Conservation (phyloP, 2,329 filamentous ascomycete genomes). For the Fulvia fulva region DNA sequence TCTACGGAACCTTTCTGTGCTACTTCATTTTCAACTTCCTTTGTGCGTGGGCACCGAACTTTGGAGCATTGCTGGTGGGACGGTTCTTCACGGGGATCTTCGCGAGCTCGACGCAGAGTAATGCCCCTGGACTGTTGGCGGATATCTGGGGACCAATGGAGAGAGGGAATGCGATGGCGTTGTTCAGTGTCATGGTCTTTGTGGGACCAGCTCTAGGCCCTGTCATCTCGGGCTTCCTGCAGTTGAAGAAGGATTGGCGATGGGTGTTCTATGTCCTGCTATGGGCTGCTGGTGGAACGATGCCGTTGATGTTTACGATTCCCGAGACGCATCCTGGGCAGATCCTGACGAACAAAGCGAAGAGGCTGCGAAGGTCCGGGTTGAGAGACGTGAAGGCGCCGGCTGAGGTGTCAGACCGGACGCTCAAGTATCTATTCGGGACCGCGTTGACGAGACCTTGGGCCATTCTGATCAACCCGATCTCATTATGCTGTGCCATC, state of each 20-base stretch:
- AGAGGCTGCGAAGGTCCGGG: slow-evolving; percentile 37
- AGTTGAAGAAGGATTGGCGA: slow-evolving; percentile 49
- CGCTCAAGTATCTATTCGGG: slow-evolving; percentile 43
- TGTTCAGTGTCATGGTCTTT: slow-evolving; percentile 53
- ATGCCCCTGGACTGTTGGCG: slow-evolving; percentile 50
- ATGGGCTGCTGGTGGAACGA: slow-evolving; percentile 35
- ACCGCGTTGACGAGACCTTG: slow-evolving; percentile 61
- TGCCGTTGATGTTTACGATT: slow-evolving; percentile 46
- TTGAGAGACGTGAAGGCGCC: slow-evolving; percentile 47
- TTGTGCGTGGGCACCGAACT: slow-evolving; percentile 54
- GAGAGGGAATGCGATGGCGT: slow-evolving; percentile 49
- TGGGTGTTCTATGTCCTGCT: slow-evolving; percentile 45
- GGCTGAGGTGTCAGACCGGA: slow-evolving; percentile 43
- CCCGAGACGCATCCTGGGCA: slow-evolving; percentile 54
- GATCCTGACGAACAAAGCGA: slow-evolving; percentile 52
- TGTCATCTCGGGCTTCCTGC: slow-evolving; percentile 54
- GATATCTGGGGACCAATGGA: slow-evolving; percentile 52
- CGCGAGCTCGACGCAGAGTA: slow-evolving; percentile 45
- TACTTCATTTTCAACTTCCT: slow-evolving; percentile 50
- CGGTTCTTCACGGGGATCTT: slow-evolving; percentile 56
- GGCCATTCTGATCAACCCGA: slow-evolving; percentile 69
- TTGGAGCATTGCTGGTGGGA: slow-evolving; percentile 51
- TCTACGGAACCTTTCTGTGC: slow-evolving; percentile 40
- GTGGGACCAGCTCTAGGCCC: slow-evolving; percentile 53
- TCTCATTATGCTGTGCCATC: slow-evolving; percentile 59